Evolutionary conservation across 1,139 yeast genomes (phyloP).

Genomic region (Scheffersomyces quercinus): DNA sequence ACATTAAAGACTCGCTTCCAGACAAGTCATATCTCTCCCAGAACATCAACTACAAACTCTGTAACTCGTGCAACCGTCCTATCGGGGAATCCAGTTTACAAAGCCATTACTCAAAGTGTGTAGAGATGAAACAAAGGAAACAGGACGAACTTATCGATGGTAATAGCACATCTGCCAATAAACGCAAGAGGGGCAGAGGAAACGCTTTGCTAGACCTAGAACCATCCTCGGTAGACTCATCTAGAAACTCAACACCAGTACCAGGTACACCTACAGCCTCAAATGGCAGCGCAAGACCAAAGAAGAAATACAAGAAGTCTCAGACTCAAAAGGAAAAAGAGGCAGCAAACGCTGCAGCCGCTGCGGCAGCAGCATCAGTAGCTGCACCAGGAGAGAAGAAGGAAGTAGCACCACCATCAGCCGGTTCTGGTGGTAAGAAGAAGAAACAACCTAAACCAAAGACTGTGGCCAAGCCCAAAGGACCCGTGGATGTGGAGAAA

Average conservation of each 20-base stretch:
- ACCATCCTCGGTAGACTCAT: slow-evolving; percentile 43
- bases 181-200: slow-evolving; percentile 30
- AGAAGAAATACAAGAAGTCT: slow-evolving; percentile 48
- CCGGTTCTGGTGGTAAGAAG: slow-evolving; percentile 24
- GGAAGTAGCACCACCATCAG: slow-evolving; percentile 7
- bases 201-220: slow-evolving; percentile 32
- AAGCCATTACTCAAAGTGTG: slow-evolving; percentile 50
- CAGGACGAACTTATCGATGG: slow-evolving; percentile 16
- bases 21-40: slow-evolving; percentile 43
- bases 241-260: slow-evolving; percentile 41
- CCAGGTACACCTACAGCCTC: slow-evolving; percentile 28
- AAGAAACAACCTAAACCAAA: slow-evolving; percentile 51
- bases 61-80: slow-evolving; percentile 68
- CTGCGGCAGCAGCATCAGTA: slow-evolving; percentile 42
- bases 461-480: slow-evolving; percentile 62
- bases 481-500: slow-evolving; percentile 88
- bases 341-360: slow-evolving; percentile 50
- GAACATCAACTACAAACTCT: slow-evolving; percentile 57
- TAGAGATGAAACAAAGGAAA: slow-evolving; percentile 47
- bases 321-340: slow-evolving; percentile 48
- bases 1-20: slow-evolving; percentile 24
- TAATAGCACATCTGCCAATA: slow-evolving; percentile 14
- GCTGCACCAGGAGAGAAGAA: slow-evolving; percentile 20
- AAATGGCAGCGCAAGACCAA: slow-evolving; percentile 28
- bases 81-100: slow-evolving; percentile 49